Evolutionary conservation across 805 yeast genomes (phyloP).

Genomic region (Metschnikowia amazonensis): DNA sequence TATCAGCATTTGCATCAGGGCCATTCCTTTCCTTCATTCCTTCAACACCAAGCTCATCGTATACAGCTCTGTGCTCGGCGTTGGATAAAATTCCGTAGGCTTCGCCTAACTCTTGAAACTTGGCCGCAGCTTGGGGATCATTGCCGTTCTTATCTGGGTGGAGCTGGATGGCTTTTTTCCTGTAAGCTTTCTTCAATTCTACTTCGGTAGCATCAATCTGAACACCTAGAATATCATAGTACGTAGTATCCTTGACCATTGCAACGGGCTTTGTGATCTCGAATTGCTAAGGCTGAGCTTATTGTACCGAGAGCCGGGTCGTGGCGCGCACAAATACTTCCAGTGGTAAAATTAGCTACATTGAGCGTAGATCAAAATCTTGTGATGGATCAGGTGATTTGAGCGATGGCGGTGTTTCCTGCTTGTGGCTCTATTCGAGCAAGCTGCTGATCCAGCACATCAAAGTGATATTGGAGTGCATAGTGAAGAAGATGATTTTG

Average conservation of each 20-base stretch:
- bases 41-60: slow-evolving; percentile 73
- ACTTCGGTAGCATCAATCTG: slow-evolving; percentile 63
- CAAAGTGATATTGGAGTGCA: too few species aligned
- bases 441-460: too few species aligned
- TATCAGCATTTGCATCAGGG: slow-evolving; percentile 64
- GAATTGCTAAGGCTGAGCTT: background rate
- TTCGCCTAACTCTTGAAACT: slow-evolving; percentile 67
- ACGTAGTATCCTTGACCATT: slow-evolving; percentile 83
- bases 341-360: too few species aligned
- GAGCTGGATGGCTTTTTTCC: slow-evolving; percentile 18
- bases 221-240: slow-evolving; percentile 79
- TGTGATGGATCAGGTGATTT: too few species aligned
- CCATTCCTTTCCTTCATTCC: slow-evolving; percentile 61
- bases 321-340: background rate
- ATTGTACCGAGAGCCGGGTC: background rate
- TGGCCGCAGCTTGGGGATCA: slow-evolving; percentile 82
- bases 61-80: slow-evolving; percentile 58
- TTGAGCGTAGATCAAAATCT: too few species aligned
- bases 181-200: slow-evolving; percentile 89
- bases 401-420: too few species aligned
- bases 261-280: background rate
- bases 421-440: too few species aligned
- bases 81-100: slow-evolving; percentile 83
- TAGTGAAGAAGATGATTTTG: too few species aligned
- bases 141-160: slow-evolving; percentile 93